phyloP scores from a whole-genome alignment of 2,329 filamentous ascomycete species.

The Penicillium sp. region DNA sequence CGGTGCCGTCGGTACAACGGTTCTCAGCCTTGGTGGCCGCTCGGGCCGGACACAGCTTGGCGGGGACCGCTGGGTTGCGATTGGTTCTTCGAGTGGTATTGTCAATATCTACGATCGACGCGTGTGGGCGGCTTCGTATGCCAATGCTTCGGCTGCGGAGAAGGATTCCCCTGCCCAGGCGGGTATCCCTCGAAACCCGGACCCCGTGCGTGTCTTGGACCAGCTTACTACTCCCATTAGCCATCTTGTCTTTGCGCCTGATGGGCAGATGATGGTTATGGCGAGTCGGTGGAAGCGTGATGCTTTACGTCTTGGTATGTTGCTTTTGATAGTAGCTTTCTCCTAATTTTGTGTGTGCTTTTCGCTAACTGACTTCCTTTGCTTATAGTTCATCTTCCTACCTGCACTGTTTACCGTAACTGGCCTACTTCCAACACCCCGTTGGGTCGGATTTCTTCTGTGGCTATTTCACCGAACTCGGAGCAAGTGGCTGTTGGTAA shows the following conservation, averaged over 20 bases:
- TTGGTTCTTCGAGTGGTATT: slow-evolving; percentile 83
- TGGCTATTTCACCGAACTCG: slow-evolving; percentile 66
- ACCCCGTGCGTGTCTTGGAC: slow-evolving; percentile 72
- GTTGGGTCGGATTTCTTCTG: slow-evolving; percentile 74
- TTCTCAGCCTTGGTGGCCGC: slow-evolving; percentile 68
- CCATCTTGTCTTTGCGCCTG: slow-evolving; percentile 75
- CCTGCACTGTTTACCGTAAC: slow-evolving; percentile 91
- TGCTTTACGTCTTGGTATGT: slow-evolving; percentile 66
- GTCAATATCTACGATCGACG: slow-evolving; percentile 90
- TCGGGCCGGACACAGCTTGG: slow-evolving; percentile 52
- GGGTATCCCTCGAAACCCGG: slow-evolving; percentile 64
- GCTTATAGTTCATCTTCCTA: slow-evolving; percentile 72
- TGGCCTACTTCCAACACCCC: slow-evolving; percentile 94
- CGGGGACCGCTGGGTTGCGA: slow-evolving; percentile 81
- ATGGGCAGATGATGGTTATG: slow-evolving; percentile 86
- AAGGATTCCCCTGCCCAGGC: slow-evolving; percentile 30
- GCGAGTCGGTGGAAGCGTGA: slow-evolving; percentile 85
- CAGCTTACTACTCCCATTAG: slow-evolving; percentile 86
- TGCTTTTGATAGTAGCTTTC: neutral
- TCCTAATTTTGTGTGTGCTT: neutral
- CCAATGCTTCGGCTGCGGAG: slow-evolving; percentile 26
- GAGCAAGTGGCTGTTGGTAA: slow-evolving; percentile 81
- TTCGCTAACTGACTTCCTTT: slow-evolving; percentile 7
- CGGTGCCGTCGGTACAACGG: slow-evolving; percentile 81
- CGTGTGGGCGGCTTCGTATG: slow-evolving; percentile 53